These are phyloP conservation scores for Clavariopsis aquatica DNA, from an alignment of 495 filamentous ascomycete species.

Conservation along the genomic window DNA sequence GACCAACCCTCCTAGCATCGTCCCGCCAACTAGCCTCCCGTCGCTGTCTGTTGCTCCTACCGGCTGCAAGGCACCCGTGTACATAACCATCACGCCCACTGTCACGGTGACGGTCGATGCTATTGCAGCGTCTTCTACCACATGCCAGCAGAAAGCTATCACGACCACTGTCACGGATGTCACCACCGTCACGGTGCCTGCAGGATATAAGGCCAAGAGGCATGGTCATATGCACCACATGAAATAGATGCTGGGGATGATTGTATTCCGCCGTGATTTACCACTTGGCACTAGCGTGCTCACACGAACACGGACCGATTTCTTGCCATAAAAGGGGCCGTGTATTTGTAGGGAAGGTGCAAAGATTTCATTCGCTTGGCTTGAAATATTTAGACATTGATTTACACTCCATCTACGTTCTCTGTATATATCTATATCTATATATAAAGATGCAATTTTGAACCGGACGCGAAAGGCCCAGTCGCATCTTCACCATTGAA, in stretches of 20 bases:
- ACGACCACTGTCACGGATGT: conserved; percentile 28
- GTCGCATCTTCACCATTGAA: no score
- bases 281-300: no score
- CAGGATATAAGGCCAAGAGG: conserved; percentile 33
- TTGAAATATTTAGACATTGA: no score
- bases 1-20: not conserved
- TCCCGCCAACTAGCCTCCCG: not conserved
- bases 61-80: conserved; percentile 14
- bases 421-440: no score
- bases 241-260: conserved; percentile 17
- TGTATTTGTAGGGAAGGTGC: no score
- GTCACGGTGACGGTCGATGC: conserved; percentile 23
- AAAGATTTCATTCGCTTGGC: no score
- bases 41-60: not conserved
- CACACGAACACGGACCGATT: no score
- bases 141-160: conserved; percentile 7
- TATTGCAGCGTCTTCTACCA: not conserved
- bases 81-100: conserved; percentile 31
- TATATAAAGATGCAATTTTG: no score
- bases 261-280: no score
- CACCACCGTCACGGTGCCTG: conserved; percentile 26
- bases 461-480: no score
- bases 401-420: no score
- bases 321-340: no score
- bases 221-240: conserved; percentile 25